Evolutionary conservation across 23 red algal genomes (phyloP), one percentile per base, ranked within the genome.

Genomic region (Gracilaria domingensis): DNA sequence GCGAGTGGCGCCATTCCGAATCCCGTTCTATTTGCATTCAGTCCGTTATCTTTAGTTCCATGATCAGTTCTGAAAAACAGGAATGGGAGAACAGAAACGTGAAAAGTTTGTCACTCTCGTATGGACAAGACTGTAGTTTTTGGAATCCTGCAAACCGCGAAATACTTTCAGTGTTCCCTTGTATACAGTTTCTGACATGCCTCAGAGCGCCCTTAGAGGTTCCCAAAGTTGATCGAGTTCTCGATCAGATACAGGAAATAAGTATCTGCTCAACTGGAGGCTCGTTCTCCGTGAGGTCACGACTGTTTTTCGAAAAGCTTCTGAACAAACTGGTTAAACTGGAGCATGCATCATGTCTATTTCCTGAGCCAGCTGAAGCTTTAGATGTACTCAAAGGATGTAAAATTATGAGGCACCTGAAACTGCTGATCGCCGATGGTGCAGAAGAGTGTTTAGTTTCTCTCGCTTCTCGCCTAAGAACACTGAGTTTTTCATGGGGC

Each of bases 1-100:
- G 64, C 32, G 30, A 69, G 17, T 37, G 26, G 7, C 33, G 2
- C 30, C 64, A 69, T 37, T 69, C 64, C 36, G 28, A 34, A 36
- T 37, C 64, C 38, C 32, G 32, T 69, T 69, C 64, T 18, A 69
- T 37, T 8, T 69, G 64, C 38, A 37, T 69, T 69, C 64, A 69
- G 30, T 69, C 64, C 9, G 16, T 69, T 18, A 69, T 69, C 30
- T 69, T 69, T 36, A 37, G 64, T 69, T 11, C 64, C 25, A 69
- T 1, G 1, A 69, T 34, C 20, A 32, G 64, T 20, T 23, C 23
- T 28, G 30, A 34, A 69, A 69, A 3, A 37, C 64, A 69, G 38
- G 32, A 69, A 13, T 69, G 64, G 64, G 23, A 69, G 30, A 69
- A 69, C 14, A 37, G 33, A 34, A 36, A 30, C 2, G 64, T 69